Base-by-base conservation (phyloP, 192 early-diverging fungal genomes). In the Entomortierella lignicola region DNA sequence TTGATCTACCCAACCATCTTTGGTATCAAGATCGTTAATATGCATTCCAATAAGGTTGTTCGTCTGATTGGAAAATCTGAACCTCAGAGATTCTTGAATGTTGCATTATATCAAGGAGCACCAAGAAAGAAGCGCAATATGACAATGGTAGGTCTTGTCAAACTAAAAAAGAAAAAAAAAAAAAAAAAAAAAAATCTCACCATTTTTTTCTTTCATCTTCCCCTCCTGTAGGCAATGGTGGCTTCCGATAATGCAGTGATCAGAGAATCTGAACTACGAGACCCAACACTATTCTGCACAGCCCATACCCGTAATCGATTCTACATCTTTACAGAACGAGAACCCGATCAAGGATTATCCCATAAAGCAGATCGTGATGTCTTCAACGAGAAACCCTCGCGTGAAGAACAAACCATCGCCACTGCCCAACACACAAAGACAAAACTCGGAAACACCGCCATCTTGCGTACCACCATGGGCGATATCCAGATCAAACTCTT, bases 331-430 rank as follows among this genome's bases (percentile, higher is more conserved):
- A 94, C 96, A 0, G 83, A 83, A 17, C 88, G 94, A 17, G 96
- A 98, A 63, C 95, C 97, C 1, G 92, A 94, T 58, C 84, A 88
- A 83, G 91, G 83, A 60, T 87, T 81, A 11, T 81, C 71, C 8
- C 83, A 87, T 34, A 90, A 89, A 42, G 85, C 84, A 20, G 88
- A 93, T 41, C 89, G 98, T 52, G 98, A 99, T 85, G 90, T 98
- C 39, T 99, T 97, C 72, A 99, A 99, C 84, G 98, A 99, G 68
- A 96, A 96, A 71, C 98, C 98, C 0, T 94, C 96, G 0, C 86
- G 94, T 31, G 96, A 98, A 72, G 98, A 99, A 83, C 96, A 96
- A 58, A 96, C 95, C 0, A 90, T 98, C 41, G 96, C 97, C 0
- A 80, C 90, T 0, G 81, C 85, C 0, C 82, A 90, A 56, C 77